Base-by-base conservation (phyloP, 192 early-diverging fungal species). In the Gorgonomyces haynaldii region DNA sequence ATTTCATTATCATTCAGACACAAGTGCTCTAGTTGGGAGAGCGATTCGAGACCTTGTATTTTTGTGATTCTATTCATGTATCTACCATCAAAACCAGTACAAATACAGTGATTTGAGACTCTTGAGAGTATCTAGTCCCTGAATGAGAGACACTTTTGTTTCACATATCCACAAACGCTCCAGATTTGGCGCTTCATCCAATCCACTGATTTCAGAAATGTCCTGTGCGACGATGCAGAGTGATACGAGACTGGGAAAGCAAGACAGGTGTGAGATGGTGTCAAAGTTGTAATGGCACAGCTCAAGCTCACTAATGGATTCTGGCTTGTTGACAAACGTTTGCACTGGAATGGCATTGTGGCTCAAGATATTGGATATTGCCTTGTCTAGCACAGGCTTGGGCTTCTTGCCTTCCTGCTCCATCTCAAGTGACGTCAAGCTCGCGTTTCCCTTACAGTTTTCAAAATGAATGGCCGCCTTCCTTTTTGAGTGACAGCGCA, bases 161-260 rank as follows among this genome's bases (percentile, higher is more conserved):
- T 79, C 76, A 45, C 74, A 78, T 15, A 79, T 69, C 76, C 76
- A 79, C 17, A 79, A 57, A 28, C 57, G 27, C 48, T 75, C 70
- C 42, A 79, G 38, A 16, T 17, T 3, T 1, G 52, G 43, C 27
- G 55, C 64, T 0, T 30, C 61, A 4, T 62, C 60, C 20, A 79
- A 42, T 10, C 69, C 72, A 10, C 48, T 32, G 19, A 79, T 69
- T 22, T 53, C 54, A 1, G 24, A 19, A 19, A 79, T 64, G 24
- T 79, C 76, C 40, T 79, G 76, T 13, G 76, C 74, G 10, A 79
- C 58, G 37, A 79, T 62, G 44, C 70, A 74, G 1, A 79, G 52
- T 7, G 60, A 58, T 30, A 26, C 61, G 0, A 79, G 30, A 37
- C 17, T 9, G 4, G 51, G 22, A 53, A 79, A 79, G 23, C 67